A percentile compares a stretch with the other conserved stretches of the same genome.
phyloP scores from a whole-genome alignment of 2,329 filamentous ascomycete species.

The Penicillium sp. region DNA sequence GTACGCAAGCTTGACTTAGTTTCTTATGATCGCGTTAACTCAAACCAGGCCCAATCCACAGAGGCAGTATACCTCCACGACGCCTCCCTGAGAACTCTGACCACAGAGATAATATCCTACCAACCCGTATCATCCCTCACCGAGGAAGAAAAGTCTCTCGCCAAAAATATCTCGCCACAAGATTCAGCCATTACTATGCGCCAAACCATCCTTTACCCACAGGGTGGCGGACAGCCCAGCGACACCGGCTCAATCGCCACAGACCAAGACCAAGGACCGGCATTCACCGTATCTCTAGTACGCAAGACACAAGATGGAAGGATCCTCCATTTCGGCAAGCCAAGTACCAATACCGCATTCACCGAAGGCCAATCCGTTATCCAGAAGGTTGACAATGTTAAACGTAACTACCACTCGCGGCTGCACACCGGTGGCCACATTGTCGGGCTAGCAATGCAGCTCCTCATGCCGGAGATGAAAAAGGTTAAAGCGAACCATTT shows the following conservation, averaged over 20 bases:
- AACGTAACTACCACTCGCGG: conserved; percentile 28
- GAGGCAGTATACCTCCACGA: conserved; percentile 28
- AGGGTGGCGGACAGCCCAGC: conserved; percentile 27
- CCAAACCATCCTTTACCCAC: conserved; percentile 29
- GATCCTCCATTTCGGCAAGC: conserved; percentile 27
- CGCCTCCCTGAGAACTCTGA: conserved; percentile 18
- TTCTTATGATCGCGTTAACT: neutral
- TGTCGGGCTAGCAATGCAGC: conserved; percentile 27
- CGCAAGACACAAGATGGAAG: conserved; percentile 23
- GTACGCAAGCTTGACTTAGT: neutral
- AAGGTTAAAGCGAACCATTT: conserved; percentile 31
- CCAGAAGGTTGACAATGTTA: conserved; percentile 23
- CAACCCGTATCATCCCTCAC: conserved; percentile 18
- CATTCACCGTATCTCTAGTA: conserved; percentile 25
- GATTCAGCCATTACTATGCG: conserved; percentile 22
- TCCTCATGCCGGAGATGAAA: conserved; percentile 23
- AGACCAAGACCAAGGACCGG: conserved; percentile 2
- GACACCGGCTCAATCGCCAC: conserved; percentile 23
- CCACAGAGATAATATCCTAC: conserved; percentile 21
- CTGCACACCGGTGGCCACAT: conserved; percentile 32
- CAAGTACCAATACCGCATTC: conserved; percentile 4
- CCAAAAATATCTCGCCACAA: conserved; percentile 14
- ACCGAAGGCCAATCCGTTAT: conserved; percentile 16
- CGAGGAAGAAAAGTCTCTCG: conserved; percentile 20
- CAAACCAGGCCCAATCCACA: conserved; percentile 9